Evolutionary conservation across 768 basidiomycete species (phyloP).

Genomic region (Auricularia sp.): DNA sequence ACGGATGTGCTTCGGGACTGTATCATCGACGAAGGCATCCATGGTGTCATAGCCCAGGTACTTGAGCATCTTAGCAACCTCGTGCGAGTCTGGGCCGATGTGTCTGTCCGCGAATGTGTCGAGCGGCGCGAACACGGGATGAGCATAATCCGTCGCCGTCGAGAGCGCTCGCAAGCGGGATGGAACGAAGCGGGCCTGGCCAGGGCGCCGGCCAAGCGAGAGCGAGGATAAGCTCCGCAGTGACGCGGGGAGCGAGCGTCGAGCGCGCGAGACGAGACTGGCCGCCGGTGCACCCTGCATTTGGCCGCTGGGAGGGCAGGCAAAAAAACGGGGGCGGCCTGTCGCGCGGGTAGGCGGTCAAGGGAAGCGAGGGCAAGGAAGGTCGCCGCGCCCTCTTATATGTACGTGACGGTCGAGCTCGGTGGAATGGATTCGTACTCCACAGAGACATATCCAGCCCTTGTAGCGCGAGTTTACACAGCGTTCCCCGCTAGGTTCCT

Average conservation of each 20-base stretch:
- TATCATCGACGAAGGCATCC: constrained; percentile 76
- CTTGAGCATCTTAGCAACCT: constrained; percentile 73
- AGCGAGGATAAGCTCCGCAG: neutral
- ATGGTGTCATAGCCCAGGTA: constrained; percentile 77
- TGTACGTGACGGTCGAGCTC: too few species aligned
- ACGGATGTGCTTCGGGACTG: constrained; percentile 75
- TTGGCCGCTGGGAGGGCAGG: neutral
- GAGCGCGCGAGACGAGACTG: neutral
- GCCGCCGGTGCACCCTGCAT: neutral
- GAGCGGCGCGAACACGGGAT: constrained; percentile 64
- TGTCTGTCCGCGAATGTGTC: constrained; percentile 89
- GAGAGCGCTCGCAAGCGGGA: neutral
- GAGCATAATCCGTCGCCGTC: neutral
- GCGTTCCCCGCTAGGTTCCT: too few species aligned
- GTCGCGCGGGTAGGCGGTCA: neutral
- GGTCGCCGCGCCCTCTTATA: too few species aligned
- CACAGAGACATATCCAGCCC: too few species aligned
- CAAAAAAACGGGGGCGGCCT: neutral
- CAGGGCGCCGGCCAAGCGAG: neutral
- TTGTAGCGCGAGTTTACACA: too few species aligned
- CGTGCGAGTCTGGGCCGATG: constrained; percentile 81
- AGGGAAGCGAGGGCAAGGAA: too few species aligned
- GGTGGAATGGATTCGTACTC: too few species aligned
- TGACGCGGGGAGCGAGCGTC: neutral
- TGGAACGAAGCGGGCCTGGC: neutral